A percentile compares a stretch with the other conserved stretches of the same genome.
Evolutionary conservation across 768 basidiomycete genomes (phyloP).

Genomic region (Hygrophorus pudorinus): DNA sequence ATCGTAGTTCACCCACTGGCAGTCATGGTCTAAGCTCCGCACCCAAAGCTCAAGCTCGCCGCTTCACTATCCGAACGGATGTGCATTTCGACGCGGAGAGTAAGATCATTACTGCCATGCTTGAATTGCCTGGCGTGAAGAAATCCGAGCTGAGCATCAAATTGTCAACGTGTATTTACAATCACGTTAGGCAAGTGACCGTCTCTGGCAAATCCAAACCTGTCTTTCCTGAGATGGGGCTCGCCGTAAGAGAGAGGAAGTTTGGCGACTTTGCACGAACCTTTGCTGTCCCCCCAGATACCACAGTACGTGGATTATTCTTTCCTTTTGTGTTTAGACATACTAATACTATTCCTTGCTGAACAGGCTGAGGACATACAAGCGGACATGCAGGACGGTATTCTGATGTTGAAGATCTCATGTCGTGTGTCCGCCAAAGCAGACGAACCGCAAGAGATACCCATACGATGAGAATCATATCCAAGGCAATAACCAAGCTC

Average conservation of each 20-base stretch:
- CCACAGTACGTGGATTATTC: slow-evolving; percentile 34
- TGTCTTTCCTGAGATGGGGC: slow-evolving; percentile 24
- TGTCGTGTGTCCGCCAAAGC: slow-evolving; percentile 34
- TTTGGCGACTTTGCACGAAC: slow-evolving; percentile 40
- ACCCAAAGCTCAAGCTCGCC: slow-evolving; percentile 14
- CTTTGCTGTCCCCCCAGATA: slow-evolving; percentile 44
- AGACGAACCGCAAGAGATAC: slow-evolving; percentile 41
- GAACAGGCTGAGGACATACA: slow-evolving; percentile 38
- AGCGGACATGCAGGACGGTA: slow-evolving; percentile 48
- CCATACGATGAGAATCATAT: slow-evolving; percentile 28
- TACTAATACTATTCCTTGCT: slow-evolving; percentile 6
- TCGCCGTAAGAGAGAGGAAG: slow-evolving; percentile 38
- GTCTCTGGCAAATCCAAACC: slow-evolving; percentile 39
- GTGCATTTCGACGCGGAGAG: slow-evolving; percentile 44
- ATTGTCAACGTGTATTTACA: slow-evolving; percentile 52
- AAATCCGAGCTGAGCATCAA: slow-evolving; percentile 46
- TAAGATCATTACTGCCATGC: slow-evolving; percentile 43
- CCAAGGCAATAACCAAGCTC: too few species aligned
- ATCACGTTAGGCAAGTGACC: slow-evolving; percentile 50
- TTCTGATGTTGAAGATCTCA: slow-evolving; percentile 46
- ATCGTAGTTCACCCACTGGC: slow-evolving; percentile 6
- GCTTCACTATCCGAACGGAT: slow-evolving; percentile 49
- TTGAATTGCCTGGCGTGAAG: slow-evolving; percentile 64
- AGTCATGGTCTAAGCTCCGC: slow-evolving; percentile 9
- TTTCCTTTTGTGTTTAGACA: slow-evolving; percentile 10